Conservation (phyloP, 495 filamentous ascomycete genomes). For the Xylaria intraflava region DNA sequence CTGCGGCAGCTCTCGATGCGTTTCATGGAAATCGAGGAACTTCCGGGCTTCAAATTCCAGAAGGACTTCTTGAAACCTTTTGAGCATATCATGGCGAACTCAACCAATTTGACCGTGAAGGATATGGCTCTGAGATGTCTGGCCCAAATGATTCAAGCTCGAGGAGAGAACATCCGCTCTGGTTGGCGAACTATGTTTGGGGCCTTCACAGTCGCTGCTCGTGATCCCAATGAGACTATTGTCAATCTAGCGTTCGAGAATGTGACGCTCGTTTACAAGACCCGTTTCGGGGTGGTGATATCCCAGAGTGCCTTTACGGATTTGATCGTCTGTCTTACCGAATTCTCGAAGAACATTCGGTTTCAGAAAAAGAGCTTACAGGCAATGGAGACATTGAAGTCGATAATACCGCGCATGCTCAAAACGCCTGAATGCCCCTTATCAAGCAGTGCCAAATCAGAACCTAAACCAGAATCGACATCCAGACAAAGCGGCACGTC, state of each 20-base stretch:
- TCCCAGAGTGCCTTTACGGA: constrained; percentile 96
- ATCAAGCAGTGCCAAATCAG: constrained; percentile 22
- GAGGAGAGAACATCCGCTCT: constrained; percentile 90
- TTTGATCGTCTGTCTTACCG: constrained; percentile 89
- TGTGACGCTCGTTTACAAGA: constrained; percentile 95
- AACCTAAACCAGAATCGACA: constrained; percentile 24
- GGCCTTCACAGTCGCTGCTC: constrained; percentile 91
- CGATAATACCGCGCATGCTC: constrained; percentile 87
- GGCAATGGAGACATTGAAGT: constrained; percentile 90
- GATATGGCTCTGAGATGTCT: constrained; percentile 97
- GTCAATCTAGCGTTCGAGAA: constrained; percentile 96
- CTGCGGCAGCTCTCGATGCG: constrained; percentile 93
- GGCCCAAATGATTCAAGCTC: constrained; percentile 97
- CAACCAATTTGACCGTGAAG: constrained; percentile 81
- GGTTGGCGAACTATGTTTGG: constrained; percentile 99
- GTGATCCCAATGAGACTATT: constrained; percentile 89
- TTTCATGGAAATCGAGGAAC: constrained; percentile 96
- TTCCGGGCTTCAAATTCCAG: constrained; percentile 98
- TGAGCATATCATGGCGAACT: constrained; percentile 93
- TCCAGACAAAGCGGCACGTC: constrained; percentile 51
- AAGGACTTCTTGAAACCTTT: constrained; percentile 99
- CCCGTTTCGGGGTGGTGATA: constrained; percentile 92
- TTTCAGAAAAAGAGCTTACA: constrained; percentile 98
- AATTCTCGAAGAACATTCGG: constrained; percentile 95
- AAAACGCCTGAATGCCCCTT: constrained; percentile 93